phyloP scores from a whole-genome alignment of 345 rosid species.

The Excoecaria cochinchinensis region DNA sequence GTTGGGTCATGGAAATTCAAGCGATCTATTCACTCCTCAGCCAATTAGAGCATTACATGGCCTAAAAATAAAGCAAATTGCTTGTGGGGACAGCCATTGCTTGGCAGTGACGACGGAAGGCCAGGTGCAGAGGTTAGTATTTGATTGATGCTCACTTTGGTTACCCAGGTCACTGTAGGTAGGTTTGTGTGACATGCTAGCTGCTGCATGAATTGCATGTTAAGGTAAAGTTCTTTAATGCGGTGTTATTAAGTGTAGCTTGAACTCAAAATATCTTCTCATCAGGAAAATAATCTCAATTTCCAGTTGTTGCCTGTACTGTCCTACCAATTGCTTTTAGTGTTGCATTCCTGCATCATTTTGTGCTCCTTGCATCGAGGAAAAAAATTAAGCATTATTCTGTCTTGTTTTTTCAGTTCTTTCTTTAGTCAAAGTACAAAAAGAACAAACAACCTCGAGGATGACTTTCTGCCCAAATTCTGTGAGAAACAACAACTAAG shows the following conservation, averaged over 20 bases:
- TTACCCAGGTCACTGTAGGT: not conserved
- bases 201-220: not conserved
- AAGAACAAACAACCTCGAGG: no score
- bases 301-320: not conserved
- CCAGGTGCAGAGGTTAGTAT: slow-evolving; percentile 75
- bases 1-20: slow-evolving; percentile 95
- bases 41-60: slow-evolving; percentile 83
- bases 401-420: no score
- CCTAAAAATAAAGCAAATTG: slow-evolving; percentile 80
- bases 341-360: no score
- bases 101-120: slow-evolving; percentile 92
- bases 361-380: no score
- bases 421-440: no score
- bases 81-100: slow-evolving; percentile 99
- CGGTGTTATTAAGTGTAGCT: not conserved
- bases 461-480: no score
- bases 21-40: slow-evolving; percentile 86
- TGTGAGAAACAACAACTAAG: no score
- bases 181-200: not conserved
- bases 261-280: not conserved
- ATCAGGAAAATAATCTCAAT: not conserved
- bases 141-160: slow-evolving; percentile 4
- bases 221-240: not conserved
- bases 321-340: not conserved
- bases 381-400: no score